Evolutionary conservation across 352 stramenopile genomes (phyloP), one percentile per base, ranked within the genome.

Genomic region (Phytophthora niederhauseri): DNA sequence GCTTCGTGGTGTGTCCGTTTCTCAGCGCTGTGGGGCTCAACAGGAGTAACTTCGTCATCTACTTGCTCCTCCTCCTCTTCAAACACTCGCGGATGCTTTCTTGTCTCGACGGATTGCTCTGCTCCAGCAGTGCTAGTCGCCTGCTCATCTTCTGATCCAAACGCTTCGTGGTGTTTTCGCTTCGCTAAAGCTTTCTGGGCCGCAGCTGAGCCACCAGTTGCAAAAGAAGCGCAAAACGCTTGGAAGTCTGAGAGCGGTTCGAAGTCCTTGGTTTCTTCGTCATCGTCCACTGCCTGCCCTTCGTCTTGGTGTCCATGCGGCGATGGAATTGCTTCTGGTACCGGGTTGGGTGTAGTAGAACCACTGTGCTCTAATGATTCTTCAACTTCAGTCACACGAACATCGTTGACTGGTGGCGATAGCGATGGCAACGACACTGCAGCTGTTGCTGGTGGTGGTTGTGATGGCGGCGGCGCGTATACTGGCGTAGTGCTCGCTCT

Each of bases 161-260:
- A 79, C 2, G 80, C 64, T 66, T 74, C 52, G 17, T 65, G 31
- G 38, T 77, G 50, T 22, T 77, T 80, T 34, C 64, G 57, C 49
- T 80, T 80, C 14, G 61, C 49, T 20, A 38, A 14, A 55, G 55
- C 50, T 61, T 59, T 53, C 58, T 59, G 45, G 26, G 69, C 73
- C 59, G 61, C 61, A 38, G 57, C 58, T 63, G 69, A 71, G 20
- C 66, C 61, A 45, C 73, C 73, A 17, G 34, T 22, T 57, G 50
- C 73, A 64, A 80, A 80, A n/a, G 70, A 73, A 52, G 61, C 61
- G 28, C 73, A 80, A 68, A 77, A 80, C 36, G 58, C 62, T 30
- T 75, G 54, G 48, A 80, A 80, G 64, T 70, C 62, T 19, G 69
- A 54, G 12, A 53, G 41, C 19, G 31, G 26, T 46, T 61, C 53